Evolutionary conservation across 192 early-diverging fungal species (phyloP), one percentile per base, ranked within the genome.

Genomic region (Radiomyces spectabilis): DNA sequence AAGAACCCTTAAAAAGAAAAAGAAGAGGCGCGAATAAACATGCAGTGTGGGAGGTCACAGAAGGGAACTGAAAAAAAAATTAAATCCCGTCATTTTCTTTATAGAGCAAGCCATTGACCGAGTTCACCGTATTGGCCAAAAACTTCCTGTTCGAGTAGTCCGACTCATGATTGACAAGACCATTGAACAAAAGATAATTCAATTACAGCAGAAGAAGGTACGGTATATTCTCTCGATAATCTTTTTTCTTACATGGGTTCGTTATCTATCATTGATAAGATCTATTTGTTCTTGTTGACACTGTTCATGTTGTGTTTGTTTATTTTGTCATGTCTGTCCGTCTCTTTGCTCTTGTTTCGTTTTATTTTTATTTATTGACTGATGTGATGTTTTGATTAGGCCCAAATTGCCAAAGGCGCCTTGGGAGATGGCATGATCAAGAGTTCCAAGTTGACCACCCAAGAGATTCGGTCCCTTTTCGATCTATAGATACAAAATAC

Each of bases 101-200:
- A 12, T 55, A 61, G 62, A 62, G 7, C 87, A 91, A 67, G 89
- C 89, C 0, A 85, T 91, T 19, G 89, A 91, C 62, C 79, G 89
- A 34, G 83, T 91, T 3, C 85, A 91, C 59, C 78, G 89, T 6
- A 80, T 91, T 24, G 89, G 89, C 22, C 89, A 91, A 62, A 68
- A 49, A 8, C 42, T 61, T 18, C 75, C 79, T 3, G 84, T 91
- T 8, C 52, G 77, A 12, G 85, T 89, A 1, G 80, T 74, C 18
- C 74, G 86, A 30, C 81, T 87, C 41, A 75, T 89, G 55, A 71
- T 89, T 19, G 53, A 76, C 19, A 67, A 78, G 41, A 83, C 86
- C 51, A 85, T 97, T 2, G 94, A 97, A 57, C 89, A 94, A 68
- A 83, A 83, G 64, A 93, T 97, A 51, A 55, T 93, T 57, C 53